Conservation (phyloP, 257 asterid species). For the Plantago ovata region DNA sequence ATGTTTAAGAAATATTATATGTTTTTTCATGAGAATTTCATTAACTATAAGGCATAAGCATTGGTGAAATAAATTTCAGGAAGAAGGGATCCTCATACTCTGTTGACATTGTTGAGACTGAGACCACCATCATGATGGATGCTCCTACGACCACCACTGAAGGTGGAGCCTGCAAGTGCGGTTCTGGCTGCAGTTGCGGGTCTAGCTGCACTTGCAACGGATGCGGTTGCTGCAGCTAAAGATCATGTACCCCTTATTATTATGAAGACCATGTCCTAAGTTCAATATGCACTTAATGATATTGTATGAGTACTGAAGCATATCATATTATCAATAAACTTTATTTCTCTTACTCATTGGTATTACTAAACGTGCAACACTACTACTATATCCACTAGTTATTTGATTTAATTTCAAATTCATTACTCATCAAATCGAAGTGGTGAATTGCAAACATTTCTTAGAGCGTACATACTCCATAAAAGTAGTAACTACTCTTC, state of each 20-base stretch:
- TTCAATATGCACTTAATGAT: neutral
- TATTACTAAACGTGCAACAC: too few relatives aligned
- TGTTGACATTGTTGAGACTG: neutral
- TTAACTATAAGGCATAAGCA: too few relatives aligned
- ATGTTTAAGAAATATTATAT: too few relatives aligned
- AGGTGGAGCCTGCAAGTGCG: slow-evolving; percentile 8
- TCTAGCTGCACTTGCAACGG: slow-evolving; percentile 3
- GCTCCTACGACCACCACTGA: neutral
- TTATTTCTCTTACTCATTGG: slow-evolving; percentile 2
- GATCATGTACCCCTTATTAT: neutral
- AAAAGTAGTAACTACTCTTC: too few relatives aligned
- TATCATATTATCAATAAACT: neutral
- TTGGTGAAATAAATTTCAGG: too few relatives aligned
- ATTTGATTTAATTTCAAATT: too few relatives aligned
- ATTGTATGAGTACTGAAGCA: neutral
- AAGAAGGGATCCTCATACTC: too few relatives aligned
- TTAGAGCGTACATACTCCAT: too few relatives aligned
- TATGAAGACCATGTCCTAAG: neutral
- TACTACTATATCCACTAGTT: too few relatives aligned
- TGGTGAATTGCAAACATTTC: too few relatives aligned
- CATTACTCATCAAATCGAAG: too few relatives aligned
- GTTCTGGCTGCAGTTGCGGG: neutral
- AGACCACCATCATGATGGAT: neutral
- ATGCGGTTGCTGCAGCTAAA: slow-evolving; percentile 1
- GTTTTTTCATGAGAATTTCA: too few relatives aligned